phyloP scores from a whole-genome alignment of 176 grass and related monocot species.

The Bolboschoenus planiculmis region DNA sequence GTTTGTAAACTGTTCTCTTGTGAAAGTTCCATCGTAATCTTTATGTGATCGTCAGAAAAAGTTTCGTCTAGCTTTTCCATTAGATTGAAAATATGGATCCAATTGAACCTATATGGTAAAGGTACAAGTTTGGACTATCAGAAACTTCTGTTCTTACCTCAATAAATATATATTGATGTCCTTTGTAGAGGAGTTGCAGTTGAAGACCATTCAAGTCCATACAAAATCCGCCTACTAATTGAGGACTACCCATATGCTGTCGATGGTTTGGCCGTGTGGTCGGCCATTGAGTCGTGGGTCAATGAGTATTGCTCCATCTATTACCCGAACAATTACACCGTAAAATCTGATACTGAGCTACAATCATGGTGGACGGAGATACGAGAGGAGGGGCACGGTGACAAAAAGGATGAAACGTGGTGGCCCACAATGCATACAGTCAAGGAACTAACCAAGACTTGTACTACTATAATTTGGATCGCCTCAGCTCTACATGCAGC shows the following conservation, averaged over 20 bases:
- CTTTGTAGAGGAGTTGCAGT: conserved; percentile 35
- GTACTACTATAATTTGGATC: conserved; percentile 70
- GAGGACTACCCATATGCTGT: conserved; percentile 68
- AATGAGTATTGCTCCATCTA: conserved; percentile 50
- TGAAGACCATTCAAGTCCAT: conserved; percentile 20
- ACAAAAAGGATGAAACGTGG: conserved; percentile 52
- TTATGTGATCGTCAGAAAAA: neutral
- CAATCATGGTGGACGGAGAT: conserved; percentile 82
- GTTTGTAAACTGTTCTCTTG: neutral
- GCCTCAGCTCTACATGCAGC: conserved; percentile 68
- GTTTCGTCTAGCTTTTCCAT: neutral
- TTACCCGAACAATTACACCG: conserved; percentile 30
- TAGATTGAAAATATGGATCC: neutral
- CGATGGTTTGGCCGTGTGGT: conserved; percentile 62
- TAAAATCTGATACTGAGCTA: conserved; percentile 47
- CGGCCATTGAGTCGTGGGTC: conserved; percentile 53
- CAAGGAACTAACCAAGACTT: conserved; percentile 38
- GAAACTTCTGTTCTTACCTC: neutral
- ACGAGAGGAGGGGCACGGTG: conserved; percentile 54
- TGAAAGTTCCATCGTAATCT: neutral
- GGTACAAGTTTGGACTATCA: neutral
- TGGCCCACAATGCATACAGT: conserved; percentile 60
- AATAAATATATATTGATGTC: neutral
- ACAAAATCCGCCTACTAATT: conserved; percentile 46
- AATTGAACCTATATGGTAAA: neutral